A percentile compares a stretch with the other conserved stretches of the same genome.
Evolutionary conservation across 495 filamentous ascomycete genomes (phyloP).

Genomic region (Pyronema omphalodes): DNA sequence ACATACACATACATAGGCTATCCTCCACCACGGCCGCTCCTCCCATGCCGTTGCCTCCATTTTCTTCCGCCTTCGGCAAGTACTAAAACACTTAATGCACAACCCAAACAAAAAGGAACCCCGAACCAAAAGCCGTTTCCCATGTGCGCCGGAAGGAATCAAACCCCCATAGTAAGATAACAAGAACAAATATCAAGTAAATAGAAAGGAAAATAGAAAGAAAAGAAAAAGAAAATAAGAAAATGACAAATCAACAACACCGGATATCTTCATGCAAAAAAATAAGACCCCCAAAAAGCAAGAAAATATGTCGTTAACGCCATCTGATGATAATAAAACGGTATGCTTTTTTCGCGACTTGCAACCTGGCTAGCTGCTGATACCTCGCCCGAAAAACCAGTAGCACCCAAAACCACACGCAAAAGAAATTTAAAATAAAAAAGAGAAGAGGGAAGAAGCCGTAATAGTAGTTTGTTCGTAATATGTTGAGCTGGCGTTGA

Average conservation of each 20-base stretch:
- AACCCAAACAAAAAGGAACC: too few relatives aligned
- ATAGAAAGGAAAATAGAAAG: too few relatives aligned
- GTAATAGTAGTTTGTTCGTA: neutral
- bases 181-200: too few relatives aligned
- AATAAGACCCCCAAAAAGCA: neutral
- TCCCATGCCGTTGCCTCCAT: too few relatives aligned
- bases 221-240: neutral
- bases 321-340: neutral
- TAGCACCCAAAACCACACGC: neutral
- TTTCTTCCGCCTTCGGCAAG: too few relatives aligned
- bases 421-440: neutral
- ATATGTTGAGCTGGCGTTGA: neutral
- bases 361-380: conserved; percentile 1
- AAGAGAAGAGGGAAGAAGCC: neutral
- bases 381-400: neutral
- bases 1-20: too few relatives aligned
- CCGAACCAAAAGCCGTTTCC: neutral
- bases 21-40: too few relatives aligned
- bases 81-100: too few relatives aligned
- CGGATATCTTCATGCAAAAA: conserved; percentile 3
- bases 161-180: neutral
- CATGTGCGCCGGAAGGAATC: neutral
- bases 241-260: neutral
- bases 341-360: neutral
- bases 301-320: neutral